phyloP scores from a whole-genome alignment of 352 stramenopile genomes.

The Pythium angustatum region DNA sequence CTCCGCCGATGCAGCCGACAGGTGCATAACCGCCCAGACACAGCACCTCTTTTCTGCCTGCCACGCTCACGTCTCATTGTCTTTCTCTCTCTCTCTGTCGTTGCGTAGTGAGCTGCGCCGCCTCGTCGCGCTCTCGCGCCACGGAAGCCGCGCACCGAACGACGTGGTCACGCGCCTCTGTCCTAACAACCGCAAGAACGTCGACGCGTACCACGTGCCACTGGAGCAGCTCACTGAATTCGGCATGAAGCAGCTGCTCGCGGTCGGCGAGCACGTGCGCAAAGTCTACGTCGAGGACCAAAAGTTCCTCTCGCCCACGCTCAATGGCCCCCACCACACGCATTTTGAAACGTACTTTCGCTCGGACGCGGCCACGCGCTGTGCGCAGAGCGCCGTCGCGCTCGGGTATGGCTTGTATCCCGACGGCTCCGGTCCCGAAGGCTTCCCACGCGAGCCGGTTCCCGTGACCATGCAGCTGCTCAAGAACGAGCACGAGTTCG shows the following conservation, averaged over 20 bases:
- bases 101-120: slow-evolving; percentile 77
- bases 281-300: slow-evolving; percentile 66
- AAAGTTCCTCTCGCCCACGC: slow-evolving; percentile 65
- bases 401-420: slow-evolving; percentile 81
- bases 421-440: slow-evolving; percentile 65
- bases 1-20: not conserved
- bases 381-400: slow-evolving; percentile 74
- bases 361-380: slow-evolving; percentile 76
- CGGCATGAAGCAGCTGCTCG: slow-evolving; percentile 77
- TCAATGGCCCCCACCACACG: slow-evolving; percentile 69
- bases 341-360: slow-evolving; percentile 89
- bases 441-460: slow-evolving; percentile 72
- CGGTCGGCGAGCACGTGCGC: slow-evolving; percentile 68
- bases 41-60: no score
- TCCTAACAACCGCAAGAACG: slow-evolving; percentile 65
- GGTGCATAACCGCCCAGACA: no score
- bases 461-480: slow-evolving; percentile 86
- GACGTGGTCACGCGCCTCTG: slow-evolving; percentile 56
- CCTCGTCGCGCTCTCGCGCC: slow-evolving; percentile 74
- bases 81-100: no score
- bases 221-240: slow-evolving; percentile 81
- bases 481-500: slow-evolving; percentile 84
- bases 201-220: slow-evolving; percentile 77
- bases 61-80: no score
- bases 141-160: slow-evolving; percentile 81